These are phyloP conservation scores for Pseudocercospora fijiensis DNA, from an alignment of 2,329 filamentous ascomycete genomes.

Conservation along the genomic window DNA sequence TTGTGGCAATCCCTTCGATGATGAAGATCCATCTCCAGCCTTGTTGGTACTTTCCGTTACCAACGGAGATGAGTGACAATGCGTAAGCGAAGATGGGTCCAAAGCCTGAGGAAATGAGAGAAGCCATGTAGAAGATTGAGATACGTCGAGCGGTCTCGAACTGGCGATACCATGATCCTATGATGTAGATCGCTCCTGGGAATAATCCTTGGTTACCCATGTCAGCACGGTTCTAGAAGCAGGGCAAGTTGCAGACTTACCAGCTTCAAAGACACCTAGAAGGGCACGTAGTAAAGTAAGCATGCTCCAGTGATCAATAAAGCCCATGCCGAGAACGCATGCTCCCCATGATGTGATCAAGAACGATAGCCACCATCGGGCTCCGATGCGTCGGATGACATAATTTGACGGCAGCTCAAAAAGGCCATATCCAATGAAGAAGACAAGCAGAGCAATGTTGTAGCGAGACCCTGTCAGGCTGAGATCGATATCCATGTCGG, in stretches of 20 bases:
- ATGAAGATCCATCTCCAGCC: conserved; percentile 43
- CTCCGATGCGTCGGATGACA: conserved; percentile 37
- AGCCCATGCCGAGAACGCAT: conserved; percentile 64
- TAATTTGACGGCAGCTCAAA: conserved; percentile 39
- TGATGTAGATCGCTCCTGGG: conserved; percentile 39
- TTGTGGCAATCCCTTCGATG: conserved; percentile 43
- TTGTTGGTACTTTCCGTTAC: conserved; percentile 35
- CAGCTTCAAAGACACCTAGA: conserved; percentile 61
- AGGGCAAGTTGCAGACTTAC: conserved; percentile 43
- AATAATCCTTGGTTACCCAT: conserved; percentile 26
- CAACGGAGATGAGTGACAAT: conserved; percentile 37
- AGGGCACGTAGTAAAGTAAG: conserved; percentile 57
- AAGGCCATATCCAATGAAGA: conserved; percentile 37
- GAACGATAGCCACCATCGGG: conserved; percentile 35
- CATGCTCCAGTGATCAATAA: conserved; percentile 53
- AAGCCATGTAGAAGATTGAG: conserved; percentile 47
- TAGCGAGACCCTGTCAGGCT: conserved; percentile 32
- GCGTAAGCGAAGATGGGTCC: conserved; percentile 40
- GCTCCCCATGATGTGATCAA: conserved; percentile 55
- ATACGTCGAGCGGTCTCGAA: conserved; percentile 39
- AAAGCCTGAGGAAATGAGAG: conserved; percentile 36
- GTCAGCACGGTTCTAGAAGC: not conserved
- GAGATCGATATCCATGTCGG: conserved; percentile 53
- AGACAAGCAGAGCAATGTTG: conserved; percentile 37
- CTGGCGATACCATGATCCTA: conserved; percentile 31